Evolutionary conservation across 2,329 filamentous ascomycete species (phyloP).

Genomic region (Xylaria sp.): DNA sequence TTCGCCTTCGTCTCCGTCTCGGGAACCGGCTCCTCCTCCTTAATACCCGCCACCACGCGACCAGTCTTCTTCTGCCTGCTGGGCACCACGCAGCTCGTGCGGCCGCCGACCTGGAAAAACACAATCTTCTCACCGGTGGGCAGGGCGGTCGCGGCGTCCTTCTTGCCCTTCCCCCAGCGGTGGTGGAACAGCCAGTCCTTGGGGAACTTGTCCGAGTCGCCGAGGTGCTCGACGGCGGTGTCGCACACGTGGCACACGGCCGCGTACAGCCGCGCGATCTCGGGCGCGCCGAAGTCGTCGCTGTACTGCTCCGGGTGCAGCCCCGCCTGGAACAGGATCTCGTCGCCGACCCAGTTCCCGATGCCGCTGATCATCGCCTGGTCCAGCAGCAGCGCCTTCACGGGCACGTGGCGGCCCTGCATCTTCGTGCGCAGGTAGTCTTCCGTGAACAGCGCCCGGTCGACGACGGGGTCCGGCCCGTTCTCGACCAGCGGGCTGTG

Average conservation of each 20-base stretch:
- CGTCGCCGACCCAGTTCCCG: constrained; percentile 97
- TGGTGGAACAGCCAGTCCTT: constrained; percentile 87
- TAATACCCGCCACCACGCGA: constrained; percentile 46
- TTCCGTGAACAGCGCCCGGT: constrained; percentile 76
- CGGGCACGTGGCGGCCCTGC: constrained; percentile 76
- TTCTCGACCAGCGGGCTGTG: constrained; percentile 85
- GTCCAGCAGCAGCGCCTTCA: constrained; percentile 88
- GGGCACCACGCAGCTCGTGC: constrained; percentile 89
- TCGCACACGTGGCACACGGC: constrained; percentile 80
- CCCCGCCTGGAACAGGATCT: constrained; percentile 86
- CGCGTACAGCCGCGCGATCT: constrained; percentile 74
- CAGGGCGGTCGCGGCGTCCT: constrained; percentile 67
- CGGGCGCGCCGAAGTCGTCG: constrained; percentile 74
- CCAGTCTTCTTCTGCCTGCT: constrained; percentile 81
- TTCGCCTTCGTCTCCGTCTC: constrained; percentile 24
- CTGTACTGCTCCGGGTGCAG: constrained; percentile 94
- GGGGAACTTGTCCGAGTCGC: constrained; percentile 84
- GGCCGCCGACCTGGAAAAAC: constrained; percentile 86
- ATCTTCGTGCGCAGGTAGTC: constrained; percentile 76
- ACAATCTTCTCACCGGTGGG: constrained; percentile 86
- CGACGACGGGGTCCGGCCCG: constrained; percentile 88
- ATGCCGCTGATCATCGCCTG: constrained; percentile 90
- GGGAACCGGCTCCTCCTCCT: constrained; percentile 42
- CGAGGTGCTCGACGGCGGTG: constrained; percentile 77
- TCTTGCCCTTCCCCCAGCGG: constrained; percentile 88